Conservation (phyloP, 331 rosid genomes). For the Spiraea crenata region DNA sequence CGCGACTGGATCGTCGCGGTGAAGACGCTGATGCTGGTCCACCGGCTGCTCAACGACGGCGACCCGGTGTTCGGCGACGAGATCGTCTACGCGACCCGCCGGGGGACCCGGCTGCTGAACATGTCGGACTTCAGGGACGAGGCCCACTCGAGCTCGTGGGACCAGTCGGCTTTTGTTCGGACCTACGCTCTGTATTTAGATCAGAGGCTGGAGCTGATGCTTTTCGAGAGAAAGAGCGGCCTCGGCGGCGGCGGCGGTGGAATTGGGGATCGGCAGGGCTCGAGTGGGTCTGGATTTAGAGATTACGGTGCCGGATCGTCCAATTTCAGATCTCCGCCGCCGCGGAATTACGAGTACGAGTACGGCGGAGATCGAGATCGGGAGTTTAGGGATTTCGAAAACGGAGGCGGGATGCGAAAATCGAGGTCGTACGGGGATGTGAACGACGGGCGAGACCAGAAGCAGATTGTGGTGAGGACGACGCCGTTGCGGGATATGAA, state of each 20-base stretch:
- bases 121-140: slow-evolving; percentile 89
- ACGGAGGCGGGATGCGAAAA: slow-evolving; percentile 62
- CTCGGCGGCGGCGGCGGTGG: slow-evolving; percentile 11
- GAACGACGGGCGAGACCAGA: slow-evolving; percentile 50
- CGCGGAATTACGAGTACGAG: slow-evolving; percentile 65
- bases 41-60: slow-evolving; percentile 72
- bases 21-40: slow-evolving; percentile 67
- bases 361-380: slow-evolving; percentile 49
- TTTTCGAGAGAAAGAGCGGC: slow-evolving; percentile 45
- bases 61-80: slow-evolving; percentile 74
- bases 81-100: slow-evolving; percentile 71
- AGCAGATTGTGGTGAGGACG: slow-evolving; percentile 28
- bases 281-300: slow-evolving; percentile 29
- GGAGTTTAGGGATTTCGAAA: slow-evolving; percentile 54
- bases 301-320: slow-evolving; percentile 34
- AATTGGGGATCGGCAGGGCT: slow-evolving; percentile 13
- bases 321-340: slow-evolving; percentile 75
- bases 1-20: slow-evolving; percentile 96
- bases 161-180: slow-evolving; percentile 77
- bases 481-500: slow-evolving; percentile 90
- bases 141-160: slow-evolving; percentile 97
- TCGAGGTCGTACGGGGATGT: slow-evolving; percentile 83
- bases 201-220: slow-evolving; percentile 70
- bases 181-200: slow-evolving; percentile 83
- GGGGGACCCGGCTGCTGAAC: slow-evolving; percentile 78